Evolutionary conservation across 306 rosid genomes (phyloP), one percentile per base, ranked within the genome.

Genomic region (Prunus mume): DNA sequence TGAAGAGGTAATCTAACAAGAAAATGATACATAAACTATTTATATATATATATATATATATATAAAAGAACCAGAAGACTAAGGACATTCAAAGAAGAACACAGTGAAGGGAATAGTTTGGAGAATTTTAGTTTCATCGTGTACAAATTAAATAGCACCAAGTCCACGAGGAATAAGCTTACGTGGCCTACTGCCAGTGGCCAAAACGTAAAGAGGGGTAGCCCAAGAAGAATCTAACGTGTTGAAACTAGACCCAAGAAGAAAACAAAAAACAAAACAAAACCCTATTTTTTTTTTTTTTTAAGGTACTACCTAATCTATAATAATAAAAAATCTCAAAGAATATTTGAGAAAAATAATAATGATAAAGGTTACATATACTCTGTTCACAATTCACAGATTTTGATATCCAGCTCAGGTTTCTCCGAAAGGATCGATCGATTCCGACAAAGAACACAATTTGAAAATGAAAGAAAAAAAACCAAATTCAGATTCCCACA

Each of bases 181-280:
- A 84, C 58, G 88, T 87, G 96, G 80, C 89, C 3, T 47, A 5
- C 55, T 73, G 41, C 38, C 2, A 91, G 63, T 81, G 93, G 91
- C 54, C 75, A 17, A 54, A 74, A 27, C 25, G 38, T 72, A 76
- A 74, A 82, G 73, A 85, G 73, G 71, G 81, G 75, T 56, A 68
- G 76, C 78, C 80, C 75, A 38, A 77, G 83, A 81, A 81, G 86
- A 88, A 85, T 90, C 91, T 83, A 65, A 69, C 22, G 9, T 19
- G 65, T 51, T 72, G 74, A 68, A 38, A 62, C 71, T 72, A 72
- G 64, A 71, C 82, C 79, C 63, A 30, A 68, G 50, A 45, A 73
- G 27, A 78, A 38, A 83, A 81, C 78, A 80, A 82, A 79, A 83
- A 45, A 73, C 45, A 78, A 38, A 83, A 81, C 78, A 80, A 82